These are phyloP conservation scores for Xylariaceae sp. DNA, from an alignment of 2,329 filamentous ascomycete genomes.

Conservation along the genomic window DNA sequence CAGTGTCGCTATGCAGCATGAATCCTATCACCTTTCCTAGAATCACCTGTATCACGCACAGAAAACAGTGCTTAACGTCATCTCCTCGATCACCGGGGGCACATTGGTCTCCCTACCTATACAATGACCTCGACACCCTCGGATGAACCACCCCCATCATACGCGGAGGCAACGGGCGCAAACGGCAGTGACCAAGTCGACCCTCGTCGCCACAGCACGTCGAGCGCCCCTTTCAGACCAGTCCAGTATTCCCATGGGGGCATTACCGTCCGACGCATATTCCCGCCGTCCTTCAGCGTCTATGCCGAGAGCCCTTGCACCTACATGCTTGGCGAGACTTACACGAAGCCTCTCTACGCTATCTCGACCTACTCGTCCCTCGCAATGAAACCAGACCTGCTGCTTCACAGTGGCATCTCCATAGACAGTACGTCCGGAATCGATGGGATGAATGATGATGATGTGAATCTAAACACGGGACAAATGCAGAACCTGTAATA, in stretches of 20 bases:
- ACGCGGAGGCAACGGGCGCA: conserved; percentile 12
- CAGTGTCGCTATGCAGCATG: conserved; percentile 5
- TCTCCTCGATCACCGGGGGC: too few relatives aligned
- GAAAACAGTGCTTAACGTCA: not conserved
- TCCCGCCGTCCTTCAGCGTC: conserved; percentile 11
- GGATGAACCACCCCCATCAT: conserved; percentile 14
- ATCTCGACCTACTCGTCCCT: conserved; percentile 3
- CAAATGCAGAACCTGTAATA: conserved; percentile 1
- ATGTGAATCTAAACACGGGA: not conserved
- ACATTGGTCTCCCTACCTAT: not conserved
- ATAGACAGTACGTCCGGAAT: conserved; percentile 1
- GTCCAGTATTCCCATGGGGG: not conserved
- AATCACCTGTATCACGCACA: not conserved
- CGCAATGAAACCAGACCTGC: not conserved
- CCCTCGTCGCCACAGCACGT: not conserved
- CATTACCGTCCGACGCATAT: not conserved
- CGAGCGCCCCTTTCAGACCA: not conserved
- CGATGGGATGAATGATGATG: not conserved
- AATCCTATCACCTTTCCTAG: conserved; percentile 3
- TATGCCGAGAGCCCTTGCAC: not conserved
- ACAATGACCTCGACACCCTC: too few relatives aligned
- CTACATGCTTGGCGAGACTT: conserved; percentile 7
- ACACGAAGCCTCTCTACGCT: conserved; percentile 5
- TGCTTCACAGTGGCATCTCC: conserved; percentile 1
- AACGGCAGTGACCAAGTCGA: not conserved